Percentiles rank a stretch among this genome's conserved stretches.
Evolutionary conservation across 495 filamentous ascomycete genomes (phyloP).

Genomic region (Daldinia childiae): DNA sequence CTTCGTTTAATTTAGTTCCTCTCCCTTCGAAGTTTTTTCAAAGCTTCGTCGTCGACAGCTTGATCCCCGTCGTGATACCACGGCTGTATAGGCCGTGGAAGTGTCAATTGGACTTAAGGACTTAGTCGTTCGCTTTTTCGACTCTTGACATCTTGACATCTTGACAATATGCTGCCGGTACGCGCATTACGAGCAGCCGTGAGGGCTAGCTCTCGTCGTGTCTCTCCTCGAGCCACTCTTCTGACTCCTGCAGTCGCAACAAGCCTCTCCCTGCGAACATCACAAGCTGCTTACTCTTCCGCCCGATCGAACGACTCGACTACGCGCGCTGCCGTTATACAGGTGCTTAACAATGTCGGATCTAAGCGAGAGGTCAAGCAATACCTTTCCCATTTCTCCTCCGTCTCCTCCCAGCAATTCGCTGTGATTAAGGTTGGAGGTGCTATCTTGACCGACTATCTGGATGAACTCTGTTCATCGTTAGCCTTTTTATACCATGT

Average conservation of each 20-base stretch:
- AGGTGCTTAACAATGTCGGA: conserved; percentile 93
- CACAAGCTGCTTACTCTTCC: conserved; percentile 45
- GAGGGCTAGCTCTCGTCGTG: conserved; percentile 56
- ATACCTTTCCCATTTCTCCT: conserved; percentile 97
- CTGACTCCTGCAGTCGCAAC: conserved; percentile 39
- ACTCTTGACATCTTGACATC: background rate
- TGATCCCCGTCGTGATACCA: conserved; percentile 38
- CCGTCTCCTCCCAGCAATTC: conserved; percentile 96
- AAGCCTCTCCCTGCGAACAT: conserved; percentile 42
- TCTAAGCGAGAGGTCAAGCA: conserved; percentile 98
- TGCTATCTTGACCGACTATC: conserved; percentile 94
- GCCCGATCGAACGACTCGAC: conserved; percentile 57
- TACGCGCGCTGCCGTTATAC: conserved; percentile 90
- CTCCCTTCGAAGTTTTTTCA: conserved; percentile 26
- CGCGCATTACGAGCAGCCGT: conserved; percentile 45
- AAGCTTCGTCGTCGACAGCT: conserved; percentile 39
- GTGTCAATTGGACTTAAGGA: conserved; percentile 22
- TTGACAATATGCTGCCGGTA: conserved; percentile 35
- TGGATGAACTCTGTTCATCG: conserved; percentile 86
- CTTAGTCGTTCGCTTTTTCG: conserved; percentile 14
- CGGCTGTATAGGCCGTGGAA: conserved; percentile 44
- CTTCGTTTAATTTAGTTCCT: conserved; percentile 11
- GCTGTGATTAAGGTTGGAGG: conserved; percentile 99
- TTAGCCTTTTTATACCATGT: conserved; percentile 95
- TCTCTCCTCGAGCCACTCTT: conserved; percentile 50